Evolutionary conservation across 192 early-diverging fungal genomes (phyloP).

Genomic region (Backusella psychrophila): DNA sequence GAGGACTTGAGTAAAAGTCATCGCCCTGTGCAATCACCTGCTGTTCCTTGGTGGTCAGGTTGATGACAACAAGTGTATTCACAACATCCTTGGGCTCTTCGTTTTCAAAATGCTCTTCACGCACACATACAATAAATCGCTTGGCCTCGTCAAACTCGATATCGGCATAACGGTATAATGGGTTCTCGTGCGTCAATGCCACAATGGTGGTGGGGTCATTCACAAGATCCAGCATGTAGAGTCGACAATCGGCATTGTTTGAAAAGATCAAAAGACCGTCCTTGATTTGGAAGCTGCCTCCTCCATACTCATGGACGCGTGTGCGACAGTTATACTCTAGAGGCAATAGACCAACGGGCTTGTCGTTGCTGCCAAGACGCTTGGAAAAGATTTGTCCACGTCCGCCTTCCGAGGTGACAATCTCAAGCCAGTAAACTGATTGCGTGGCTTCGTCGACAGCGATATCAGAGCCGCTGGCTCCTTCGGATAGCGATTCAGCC

Average conservation of each 20-base stretch:
- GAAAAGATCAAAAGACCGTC: constrained; percentile 59
- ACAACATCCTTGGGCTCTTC: constrained; percentile 55
- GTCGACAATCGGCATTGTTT: constrained; percentile 54
- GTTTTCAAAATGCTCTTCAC: constrained; percentile 66
- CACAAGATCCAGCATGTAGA: constrained; percentile 46
- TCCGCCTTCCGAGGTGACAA: constrained; percentile 20
- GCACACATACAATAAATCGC: constrained; percentile 59
- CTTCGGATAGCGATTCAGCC: constrained; percentile 17
- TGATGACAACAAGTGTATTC: constrained; percentile 56
- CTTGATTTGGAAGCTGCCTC: constrained; percentile 56
- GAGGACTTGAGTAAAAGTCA: constrained; percentile 70
- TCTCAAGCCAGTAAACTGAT: constrained; percentile 21
- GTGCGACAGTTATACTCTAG: constrained; percentile 59
- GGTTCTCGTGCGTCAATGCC: constrained; percentile 44
- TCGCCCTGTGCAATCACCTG: constrained; percentile 49
- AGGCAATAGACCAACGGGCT: constrained; percentile 37
- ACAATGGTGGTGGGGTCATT: constrained; percentile 22
- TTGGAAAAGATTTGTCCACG: constrained; percentile 24
- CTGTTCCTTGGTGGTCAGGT: constrained; percentile 35
- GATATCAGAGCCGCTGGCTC: constrained; percentile 6
- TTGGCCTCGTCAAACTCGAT: constrained; percentile 55
- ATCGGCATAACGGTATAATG: constrained; percentile 60
- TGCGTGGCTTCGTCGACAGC: constrained; percentile 15
- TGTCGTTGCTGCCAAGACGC: not conserved
- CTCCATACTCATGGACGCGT: constrained; percentile 79